These are phyloP conservation scores for Cylindrotheca closterium DNA, from an alignment of 108 stramenopile genomes.

Conservation along the genomic window DNA sequence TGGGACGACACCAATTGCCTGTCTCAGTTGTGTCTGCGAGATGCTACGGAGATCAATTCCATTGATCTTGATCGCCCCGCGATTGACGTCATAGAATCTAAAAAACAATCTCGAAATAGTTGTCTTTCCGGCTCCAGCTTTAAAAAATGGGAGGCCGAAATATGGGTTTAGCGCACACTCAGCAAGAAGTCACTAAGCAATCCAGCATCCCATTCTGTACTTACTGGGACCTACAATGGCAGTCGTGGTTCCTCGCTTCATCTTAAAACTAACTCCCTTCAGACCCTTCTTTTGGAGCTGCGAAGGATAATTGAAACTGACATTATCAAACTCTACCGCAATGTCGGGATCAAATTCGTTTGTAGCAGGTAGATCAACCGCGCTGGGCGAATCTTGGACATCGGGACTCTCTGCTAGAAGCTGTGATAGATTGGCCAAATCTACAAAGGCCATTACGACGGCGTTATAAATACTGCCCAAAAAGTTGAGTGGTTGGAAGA, in stretches of 20 bases:
- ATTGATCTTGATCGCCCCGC: conserved; percentile 90
- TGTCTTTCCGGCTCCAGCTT: conserved; percentile 86
- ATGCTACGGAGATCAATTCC: conserved; percentile 87
- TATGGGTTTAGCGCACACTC: not conserved
- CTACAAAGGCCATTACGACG: conserved; percentile 89
- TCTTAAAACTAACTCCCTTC: conserved; percentile 86
- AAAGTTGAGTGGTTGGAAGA: conserved; percentile 95
- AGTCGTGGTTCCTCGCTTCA: conserved; percentile 92
- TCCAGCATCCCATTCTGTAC: conserved; percentile 3
- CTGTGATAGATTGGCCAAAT: conserved; percentile 89
- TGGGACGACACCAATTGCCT: conserved; percentile 92
- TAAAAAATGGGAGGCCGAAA: not conserved
- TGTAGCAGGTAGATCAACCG: conserved; percentile 48
- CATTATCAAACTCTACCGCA: conserved; percentile 92
- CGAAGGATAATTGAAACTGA: conserved; percentile 91
- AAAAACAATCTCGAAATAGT: conserved; percentile 89
- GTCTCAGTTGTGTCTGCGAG: conserved; percentile 80
- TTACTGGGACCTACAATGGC: conserved; percentile 96
- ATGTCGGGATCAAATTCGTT: conserved; percentile 63
- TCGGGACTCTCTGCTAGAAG: conserved; percentile 90
- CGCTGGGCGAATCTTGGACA: conserved; percentile 82
- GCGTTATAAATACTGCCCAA: conserved; percentile 90
- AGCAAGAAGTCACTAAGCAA: not conserved
- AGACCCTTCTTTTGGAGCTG: conserved; percentile 79
- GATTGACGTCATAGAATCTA: conserved; percentile 89